Base-by-base conservation (phyloP, 1,139 yeast species). In the Pichia sp. region DNA sequence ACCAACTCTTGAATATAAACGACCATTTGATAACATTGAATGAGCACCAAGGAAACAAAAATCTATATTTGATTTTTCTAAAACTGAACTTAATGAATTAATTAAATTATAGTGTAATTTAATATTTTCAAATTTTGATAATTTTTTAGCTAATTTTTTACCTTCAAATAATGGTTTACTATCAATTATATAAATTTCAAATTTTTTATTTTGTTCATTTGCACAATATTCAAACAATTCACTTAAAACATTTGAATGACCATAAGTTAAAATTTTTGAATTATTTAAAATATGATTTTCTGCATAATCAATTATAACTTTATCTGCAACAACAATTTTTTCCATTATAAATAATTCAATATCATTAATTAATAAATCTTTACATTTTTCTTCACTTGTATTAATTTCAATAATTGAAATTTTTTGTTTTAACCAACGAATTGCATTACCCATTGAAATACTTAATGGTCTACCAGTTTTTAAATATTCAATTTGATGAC, bases 161-260 rank as follows among this genome's bases (percentile, higher is more conserved):
- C 98, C 99, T 68, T 94, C 99, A 62, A 88, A 92, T 49, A 92
- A 72, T 4, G 99, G 98, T 60, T 95, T 79, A n/a, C 96, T 86
- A 66, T 94, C 98, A 43, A 90, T 95, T 39, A 92, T 84, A 44
- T 89, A 81, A 49, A 94, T 87, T 52, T 82, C 79, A 67, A 94
- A 88, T 43, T 72, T 72, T 62, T 86, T 88, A 44, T 78, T 74
- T 53, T 82, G 76, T 46, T 76, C 78, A 28, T 65, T 52, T 3
- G 74, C 77, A 62, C 96, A 92, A 57, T 80, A 78, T 55, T 85
- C 72, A 62, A 94, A 81, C 40, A 92, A 72, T 50, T 85, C 81
- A 55, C 79, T 79, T 57, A 94, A 80, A 4, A 92, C 97, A 56
- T 83, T 83, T 0, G 97, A 89, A 56, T 85, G 84, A 10, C 96